phyloP scores from a whole-genome alignment of 169 alveolate genomes.

The Amoebophrya sp. region DNA sequence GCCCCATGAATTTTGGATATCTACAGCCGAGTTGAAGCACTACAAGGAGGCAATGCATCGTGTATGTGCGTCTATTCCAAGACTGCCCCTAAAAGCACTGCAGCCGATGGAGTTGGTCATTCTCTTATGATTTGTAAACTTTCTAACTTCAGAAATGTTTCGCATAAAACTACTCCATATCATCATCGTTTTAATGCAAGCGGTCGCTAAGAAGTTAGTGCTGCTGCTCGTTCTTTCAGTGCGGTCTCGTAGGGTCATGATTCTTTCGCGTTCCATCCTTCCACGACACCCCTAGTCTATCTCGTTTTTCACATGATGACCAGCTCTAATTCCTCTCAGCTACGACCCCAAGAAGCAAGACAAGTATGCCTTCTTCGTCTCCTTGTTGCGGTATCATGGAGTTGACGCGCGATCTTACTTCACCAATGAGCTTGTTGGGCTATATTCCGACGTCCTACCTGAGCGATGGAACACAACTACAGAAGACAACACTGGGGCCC shows the following conservation, averaged over 20 bases:
- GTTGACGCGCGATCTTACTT: neutral
- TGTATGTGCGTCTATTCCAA: neutral
- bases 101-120: neutral
- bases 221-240: too few species aligned
- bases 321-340: too few species aligned
- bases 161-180: too few species aligned
- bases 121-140: too few species aligned
- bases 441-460: neutral
- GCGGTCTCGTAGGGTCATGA: too few species aligned
- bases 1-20: neutral
- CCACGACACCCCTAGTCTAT: too few species aligned
- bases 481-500: neutral
- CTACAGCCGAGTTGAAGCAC: neutral
- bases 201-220: too few species aligned
- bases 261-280: too few species aligned
- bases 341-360: neutral
- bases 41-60: neutral
- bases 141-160: too few species aligned
- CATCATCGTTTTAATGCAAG: too few species aligned
- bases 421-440: neutral
- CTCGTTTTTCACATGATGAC: too few species aligned
- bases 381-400: neutral
- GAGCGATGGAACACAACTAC: neutral
- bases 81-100: neutral
- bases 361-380: conserved; percentile 14